Evolutionary conservation across 768 basidiomycete species (phyloP), one percentile per base, ranked within the genome.

Genomic region (Leccinum imitatum): DNA sequence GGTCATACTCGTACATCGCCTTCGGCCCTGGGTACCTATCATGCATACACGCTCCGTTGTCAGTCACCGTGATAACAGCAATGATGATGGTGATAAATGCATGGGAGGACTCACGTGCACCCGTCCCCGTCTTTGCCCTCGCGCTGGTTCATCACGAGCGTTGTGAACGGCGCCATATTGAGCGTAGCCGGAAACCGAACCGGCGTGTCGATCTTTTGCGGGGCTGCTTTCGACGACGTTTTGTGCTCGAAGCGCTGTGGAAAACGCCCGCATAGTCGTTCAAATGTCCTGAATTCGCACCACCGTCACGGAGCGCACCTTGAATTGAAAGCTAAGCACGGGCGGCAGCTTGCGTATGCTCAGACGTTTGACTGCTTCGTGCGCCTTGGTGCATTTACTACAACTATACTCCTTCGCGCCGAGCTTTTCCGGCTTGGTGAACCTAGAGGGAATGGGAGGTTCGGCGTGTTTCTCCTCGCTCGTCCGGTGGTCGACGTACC

Each of bases 271-370:
- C n/a, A 10, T n/a, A 25, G 25, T 27, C 25, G 25, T 51, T 46
- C 7, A 53, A 17, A 5, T 6, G 8, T 39, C 39, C 39, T 8
- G 3, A 17, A 39, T 39, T 8, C 39, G 17, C 3, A 39, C 37
- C 39, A 41, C 39, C 39, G 17, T 11, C 31, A 31, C 10, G 41
- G 13, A 25, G 3, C 60, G 13, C 11, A 57, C 95, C 82, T 98
- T 98, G 79, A 98, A 89, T 71, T 98, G 96, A 66, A 98, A 92
- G 65, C 90, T 92, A 51, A 98, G 77, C 1, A 96, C 94, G 0
- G 91, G 89, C 0, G 96, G 95, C 8, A 98, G 79, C 65, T 87
- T 89, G 53, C 83, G 85, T 65, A 98, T 87, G 65, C 89, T 91
- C 53, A 98, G 78, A 7, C 91, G 86, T 69, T 95, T 94, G 64